Evolutionary conservation across 768 basidiomycete species (phyloP), one percentile per base, ranked within the genome.

Genomic region (Lentinula boryana): DNA sequence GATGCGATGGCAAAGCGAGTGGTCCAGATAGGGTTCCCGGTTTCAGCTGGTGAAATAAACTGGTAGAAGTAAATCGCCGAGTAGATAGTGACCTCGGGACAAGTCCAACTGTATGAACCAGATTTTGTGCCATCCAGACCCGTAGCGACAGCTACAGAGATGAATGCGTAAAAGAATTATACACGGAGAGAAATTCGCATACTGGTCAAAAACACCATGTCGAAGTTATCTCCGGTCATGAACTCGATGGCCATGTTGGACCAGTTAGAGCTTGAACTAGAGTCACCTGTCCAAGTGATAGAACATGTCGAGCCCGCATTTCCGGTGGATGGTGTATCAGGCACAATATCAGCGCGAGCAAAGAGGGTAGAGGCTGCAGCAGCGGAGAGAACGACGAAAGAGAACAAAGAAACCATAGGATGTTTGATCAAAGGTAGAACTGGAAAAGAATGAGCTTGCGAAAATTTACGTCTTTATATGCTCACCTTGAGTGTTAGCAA

Each of bases 1-100:
- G 78, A 80, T 3, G 86, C 83, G 67, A 93, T 90, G 38, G 86
- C 75, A 78, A 91, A 93, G 23, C 91, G 87, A 15, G 83, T 84
- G 2, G 89, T 89, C 91, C 91, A 93, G 23, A 67, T 64, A 38
- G 74, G 70, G 68, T 75, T 77, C 53, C 67, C 68, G 40, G 72
- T 1, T 0, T 82, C 68, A 5, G 63, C 66, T 0, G 80, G 73
- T 1, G 82, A 71, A 15, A 81, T 76, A 77, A 89, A 92, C 67
- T 91, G 88, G 71, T 90, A 90, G 76, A 92, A 93, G 76, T 91
- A 93, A 64, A 92, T 84, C 40, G 83, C 68, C 2, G 90, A 78
- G 70, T 87, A 76, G 18, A 83, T 80, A 18, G 74, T 74, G 41
- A 92, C 88, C 86, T 88, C 66, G 13, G 88, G 91, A 74, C 91